Evolutionary conservation across 2,329 filamentous ascomycete genomes (phyloP).

Genomic region (Xylaria sp.): DNA sequence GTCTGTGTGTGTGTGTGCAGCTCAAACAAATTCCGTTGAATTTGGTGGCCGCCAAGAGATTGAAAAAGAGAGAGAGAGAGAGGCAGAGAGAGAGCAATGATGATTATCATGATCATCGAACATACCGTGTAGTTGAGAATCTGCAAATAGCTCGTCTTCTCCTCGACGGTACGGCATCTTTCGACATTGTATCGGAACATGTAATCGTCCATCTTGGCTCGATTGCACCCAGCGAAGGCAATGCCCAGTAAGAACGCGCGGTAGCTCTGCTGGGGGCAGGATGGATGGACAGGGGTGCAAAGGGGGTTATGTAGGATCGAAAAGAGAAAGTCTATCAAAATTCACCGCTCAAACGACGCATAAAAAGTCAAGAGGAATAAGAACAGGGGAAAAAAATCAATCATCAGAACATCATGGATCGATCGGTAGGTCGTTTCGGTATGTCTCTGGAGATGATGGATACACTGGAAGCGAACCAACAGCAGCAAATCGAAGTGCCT

Average conservation of each 20-base stretch:
- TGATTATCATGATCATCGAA: not conserved
- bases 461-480: not conserved
- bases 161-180: constrained; percentile 51
- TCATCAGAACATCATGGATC: not conserved
- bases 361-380: not conserved
- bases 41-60: not conserved
- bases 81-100: constrained; percentile 9
- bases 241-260: too few relatives aligned
- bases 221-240: too few relatives aligned
- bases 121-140: constrained; percentile 63
- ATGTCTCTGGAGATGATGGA: constrained; percentile 4
- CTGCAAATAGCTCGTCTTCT: constrained; percentile 59
- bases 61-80: too few relatives aligned
- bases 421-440: not conserved
- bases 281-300: not conserved
- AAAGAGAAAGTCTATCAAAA: not conserved
- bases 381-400: not conserved
- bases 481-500: not conserved
- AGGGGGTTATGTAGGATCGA: not conserved
- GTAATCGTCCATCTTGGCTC: constrained; percentile 58
- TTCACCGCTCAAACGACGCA: not conserved
- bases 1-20: not conserved
- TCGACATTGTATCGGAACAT: constrained; percentile 55
- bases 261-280: too few relatives aligned
- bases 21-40: not conserved